phyloP scores from a whole-genome alignment of 108 stramenopile species.

The Licmophora abbreviata region DNA sequence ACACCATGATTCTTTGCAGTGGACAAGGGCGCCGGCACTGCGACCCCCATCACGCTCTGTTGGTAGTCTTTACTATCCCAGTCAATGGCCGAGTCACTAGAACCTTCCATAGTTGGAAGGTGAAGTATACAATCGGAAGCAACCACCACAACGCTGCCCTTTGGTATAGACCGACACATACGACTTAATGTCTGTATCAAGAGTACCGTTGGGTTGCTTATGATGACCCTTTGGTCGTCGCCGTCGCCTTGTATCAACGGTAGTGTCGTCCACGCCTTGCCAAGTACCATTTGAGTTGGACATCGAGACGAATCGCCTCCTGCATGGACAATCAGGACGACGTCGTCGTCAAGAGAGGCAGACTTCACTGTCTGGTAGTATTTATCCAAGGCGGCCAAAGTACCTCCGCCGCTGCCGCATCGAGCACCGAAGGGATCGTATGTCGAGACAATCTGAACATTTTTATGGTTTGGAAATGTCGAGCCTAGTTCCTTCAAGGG shows the following conservation, averaged over 20 bases:
- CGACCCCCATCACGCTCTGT: constrained; percentile 32
- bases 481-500: constrained; percentile 1
- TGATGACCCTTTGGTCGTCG: neutral
- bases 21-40: constrained; percentile 57
- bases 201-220: constrained; percentile 44
- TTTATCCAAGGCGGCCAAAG: constrained; percentile 48
- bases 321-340: constrained; percentile 56
- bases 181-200: constrained; percentile 29
- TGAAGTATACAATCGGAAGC: constrained; percentile 57
- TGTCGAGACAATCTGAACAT: constrained; percentile 35
- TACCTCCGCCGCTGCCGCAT: constrained; percentile 73
- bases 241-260: constrained; percentile 17
- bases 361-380: neutral
- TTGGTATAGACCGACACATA: constrained; percentile 33
- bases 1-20: constrained; percentile 82
- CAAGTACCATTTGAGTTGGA: constrained; percentile 70
- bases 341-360: neutral
- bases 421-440: constrained; percentile 61
- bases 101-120: constrained; percentile 9
- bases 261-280: constrained; percentile 74
- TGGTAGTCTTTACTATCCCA: neutral
- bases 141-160: constrained; percentile 53
- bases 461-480: constrained; percentile 5
- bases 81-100: neutral
- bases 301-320: constrained; percentile 77